Base-by-base conservation (phyloP, 176 grass and related monocot genomes). In the Paspalum notatum region DNA sequence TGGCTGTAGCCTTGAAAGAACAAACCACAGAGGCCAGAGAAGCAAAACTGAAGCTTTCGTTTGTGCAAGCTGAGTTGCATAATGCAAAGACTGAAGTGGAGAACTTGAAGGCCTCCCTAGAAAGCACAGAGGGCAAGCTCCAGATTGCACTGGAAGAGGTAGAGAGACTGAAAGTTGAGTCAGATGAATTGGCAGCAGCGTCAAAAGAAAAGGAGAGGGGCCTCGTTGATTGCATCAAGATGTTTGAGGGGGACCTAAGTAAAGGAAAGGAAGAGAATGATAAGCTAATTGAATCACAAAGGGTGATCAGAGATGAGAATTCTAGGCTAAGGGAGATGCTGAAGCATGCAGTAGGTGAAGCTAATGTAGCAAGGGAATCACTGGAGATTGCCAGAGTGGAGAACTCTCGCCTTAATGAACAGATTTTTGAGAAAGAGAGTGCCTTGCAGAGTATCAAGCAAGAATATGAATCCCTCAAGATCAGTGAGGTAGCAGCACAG, bases 401-500 rank as follows among this genome's bases (percentile, higher is more conserved):
- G 55, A 99, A 91, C 61, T 89, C 84, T 78, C 64, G 74, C 56
- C 77, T 99, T 83, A 93, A 93, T 45, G 78, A 93, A 71, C 51
- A 88, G 46, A 83, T 95, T 58, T 86, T 80, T 21, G 86, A 95
- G 61, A 95, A 95, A 91, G 90, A 91, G n/a, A 75, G 66, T 69
- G 51, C 55, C 13, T 90, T 95, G 70, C 58, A 88, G 70, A 89
- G 42, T 22, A 82, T 99, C 22, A 89, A 88, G n/a, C 92, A 95
- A 55, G 90, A 95, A 47, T 90, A 91, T 1, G 96, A 99, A 57
- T 91, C 80, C 69, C 84, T 99, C 40, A 99, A 95, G 79, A 80
- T 95, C 50, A 93, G 90, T 65, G 92, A 95, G 86, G 88, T 84
- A 40, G 86, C 90, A 7, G 86, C 96, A 15, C 90, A 85, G 55